Percentiles rank a stretch among this genome's conserved stretches.
phyloP scores from a whole-genome alignment of 345 rosid genomes.

The Microcos paniculata region DNA sequence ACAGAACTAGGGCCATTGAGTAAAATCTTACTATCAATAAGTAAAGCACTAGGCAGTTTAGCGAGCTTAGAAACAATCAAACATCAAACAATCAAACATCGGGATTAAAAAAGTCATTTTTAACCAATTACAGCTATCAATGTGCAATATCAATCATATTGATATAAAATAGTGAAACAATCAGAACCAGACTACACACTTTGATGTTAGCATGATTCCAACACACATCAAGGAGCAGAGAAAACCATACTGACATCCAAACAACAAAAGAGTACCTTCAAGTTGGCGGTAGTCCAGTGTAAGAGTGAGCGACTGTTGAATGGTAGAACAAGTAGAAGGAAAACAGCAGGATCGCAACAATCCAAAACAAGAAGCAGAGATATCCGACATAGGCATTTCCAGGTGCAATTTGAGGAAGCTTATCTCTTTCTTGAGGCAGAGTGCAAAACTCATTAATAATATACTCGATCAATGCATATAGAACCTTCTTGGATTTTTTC shows the following conservation, averaged over 20 bases:
- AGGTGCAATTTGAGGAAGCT: background rate
- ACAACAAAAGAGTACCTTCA: background rate
- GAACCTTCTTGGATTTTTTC: constrained; percentile 31
- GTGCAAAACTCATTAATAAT: constrained; percentile 1
- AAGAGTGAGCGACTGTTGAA: background rate
- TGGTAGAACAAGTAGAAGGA: background rate
- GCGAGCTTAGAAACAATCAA: background rate
- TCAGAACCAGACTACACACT: background rate
- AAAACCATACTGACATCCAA: background rate
- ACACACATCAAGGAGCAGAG: background rate
- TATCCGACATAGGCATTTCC: background rate
- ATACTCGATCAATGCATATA: constrained; percentile 29
- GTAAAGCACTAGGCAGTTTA: background rate
- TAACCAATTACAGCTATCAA: background rate
- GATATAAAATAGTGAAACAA: background rate
- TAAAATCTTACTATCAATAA: background rate
- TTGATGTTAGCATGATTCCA: background rate
- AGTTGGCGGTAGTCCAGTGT: constrained; percentile 9
- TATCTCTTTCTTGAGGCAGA: constrained; percentile 26
- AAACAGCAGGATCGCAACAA: background rate
- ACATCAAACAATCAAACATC: background rate
- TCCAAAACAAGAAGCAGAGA: constrained; percentile 3
- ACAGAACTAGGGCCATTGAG: background rate
- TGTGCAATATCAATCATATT: background rate
- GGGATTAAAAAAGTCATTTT: no score